Conservation (phyloP, 1,139 yeast species). For the Pneumocystis canis region DNA sequence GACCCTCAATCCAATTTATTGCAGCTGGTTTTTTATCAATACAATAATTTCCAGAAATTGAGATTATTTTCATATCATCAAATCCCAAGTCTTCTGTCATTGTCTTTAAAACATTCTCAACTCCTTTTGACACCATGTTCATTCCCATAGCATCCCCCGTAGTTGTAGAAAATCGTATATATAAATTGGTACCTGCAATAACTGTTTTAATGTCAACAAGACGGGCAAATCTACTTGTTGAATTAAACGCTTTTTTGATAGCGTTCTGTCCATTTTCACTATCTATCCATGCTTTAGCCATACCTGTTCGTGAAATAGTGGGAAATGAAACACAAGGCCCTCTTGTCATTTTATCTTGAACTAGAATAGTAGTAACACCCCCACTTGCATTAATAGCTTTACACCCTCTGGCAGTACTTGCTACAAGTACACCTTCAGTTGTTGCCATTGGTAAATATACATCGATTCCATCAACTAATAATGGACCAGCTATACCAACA, state of each 20-base stretch:
- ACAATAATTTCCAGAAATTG: constrained; percentile 95
- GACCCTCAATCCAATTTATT: constrained; percentile 96
- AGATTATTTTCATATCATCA: constrained; percentile 81
- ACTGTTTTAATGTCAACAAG: constrained; percentile 84
- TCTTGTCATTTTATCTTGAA: constrained; percentile 97
- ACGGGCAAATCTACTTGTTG: constrained; percentile 94
- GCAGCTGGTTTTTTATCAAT: constrained; percentile 97
- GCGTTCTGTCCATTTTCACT: constrained; percentile 79
- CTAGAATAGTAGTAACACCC: constrained; percentile 80
- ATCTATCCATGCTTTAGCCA: constrained; percentile 89
- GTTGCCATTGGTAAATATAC: constrained; percentile 97
- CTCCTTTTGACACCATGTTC: constrained; percentile 99
- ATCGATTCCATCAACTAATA: constrained; percentile 73
- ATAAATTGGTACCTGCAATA: constrained; percentile 82
- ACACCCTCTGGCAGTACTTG: constrained; percentile 98
- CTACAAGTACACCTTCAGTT: constrained; percentile 96
- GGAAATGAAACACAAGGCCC: constrained; percentile 95
- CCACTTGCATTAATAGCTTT: constrained; percentile 96
- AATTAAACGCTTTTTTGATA: constrained; percentile 81
- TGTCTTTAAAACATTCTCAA: constrained; percentile 65
- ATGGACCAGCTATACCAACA: constrained; percentile 95
- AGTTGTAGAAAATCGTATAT: constrained; percentile 83
- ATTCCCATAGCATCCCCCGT: constrained; percentile 99
- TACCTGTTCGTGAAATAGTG: constrained; percentile 71
- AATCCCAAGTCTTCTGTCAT: constrained; percentile 86